phyloP scores from a whole-genome alignment of 164 flowering plant genomes.

The Santalum album region DNA sequence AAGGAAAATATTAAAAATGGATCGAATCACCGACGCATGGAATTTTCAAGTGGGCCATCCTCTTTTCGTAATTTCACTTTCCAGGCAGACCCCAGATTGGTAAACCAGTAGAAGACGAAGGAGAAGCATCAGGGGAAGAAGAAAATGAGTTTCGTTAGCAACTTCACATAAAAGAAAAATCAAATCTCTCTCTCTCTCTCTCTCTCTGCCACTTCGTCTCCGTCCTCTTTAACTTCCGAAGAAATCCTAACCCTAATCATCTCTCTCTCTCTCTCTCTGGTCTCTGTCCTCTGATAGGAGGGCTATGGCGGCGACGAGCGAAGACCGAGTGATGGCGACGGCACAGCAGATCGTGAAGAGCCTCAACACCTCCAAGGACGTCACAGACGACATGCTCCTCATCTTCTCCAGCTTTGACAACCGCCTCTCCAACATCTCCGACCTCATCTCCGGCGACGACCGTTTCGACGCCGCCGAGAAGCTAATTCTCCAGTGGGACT shows the following conservation, averaged over 20 bases:
- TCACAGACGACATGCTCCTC: conserved; percentile 31
- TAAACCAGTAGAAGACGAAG: background rate
- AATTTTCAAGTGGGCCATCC: no score
- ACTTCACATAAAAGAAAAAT: background rate
- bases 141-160: background rate
- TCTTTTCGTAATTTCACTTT: no score
- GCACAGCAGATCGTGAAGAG: conserved; percentile 41
- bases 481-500: conserved; percentile 25
- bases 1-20: no score
- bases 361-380: conserved; percentile 29
- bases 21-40: no score
- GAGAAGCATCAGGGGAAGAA: background rate
- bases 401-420: conserved; percentile 40
- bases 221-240: no score
- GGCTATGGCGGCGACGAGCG: conserved; percentile 11
- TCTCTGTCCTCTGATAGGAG: background rate
- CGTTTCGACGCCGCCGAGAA: conserved; percentile 29
- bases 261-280: background rate
- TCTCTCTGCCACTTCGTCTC: background rate
- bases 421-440: conserved; percentile 27
- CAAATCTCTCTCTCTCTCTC: background rate
- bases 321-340: conserved; percentile 34
- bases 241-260: no score
- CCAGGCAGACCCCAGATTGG: background rate
- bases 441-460: conserved; percentile 14